Percentiles rank a stretch among this genome's conserved stretches.
Evolutionary conservation across 495 filamentous ascomycete genomes (phyloP).

Genomic region (Annulohypoxylon nitens): DNA sequence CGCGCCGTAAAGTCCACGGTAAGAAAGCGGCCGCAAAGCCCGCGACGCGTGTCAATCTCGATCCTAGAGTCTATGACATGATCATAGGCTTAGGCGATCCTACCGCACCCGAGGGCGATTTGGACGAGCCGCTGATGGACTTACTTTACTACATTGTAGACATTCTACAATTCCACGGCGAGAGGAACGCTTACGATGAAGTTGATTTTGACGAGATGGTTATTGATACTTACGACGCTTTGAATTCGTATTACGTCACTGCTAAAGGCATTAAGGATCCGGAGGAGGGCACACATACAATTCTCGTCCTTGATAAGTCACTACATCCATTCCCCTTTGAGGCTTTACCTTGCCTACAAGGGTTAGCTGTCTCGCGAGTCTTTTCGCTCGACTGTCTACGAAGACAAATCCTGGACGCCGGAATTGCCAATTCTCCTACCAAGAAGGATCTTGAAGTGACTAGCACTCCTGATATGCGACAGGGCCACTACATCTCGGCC

Average conservation of each 20-base stretch:
- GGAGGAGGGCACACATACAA: slow-evolving; percentile 74
- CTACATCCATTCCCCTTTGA: slow-evolving; percentile 96
- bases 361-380: slow-evolving; percentile 83
- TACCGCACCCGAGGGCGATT: slow-evolving; percentile 71
- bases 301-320: slow-evolving; percentile 92
- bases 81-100: slow-evolving; percentile 88
- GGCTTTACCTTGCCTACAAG: slow-evolving; percentile 85
- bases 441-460: slow-evolving; percentile 30
- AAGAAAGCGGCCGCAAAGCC: slow-evolving; percentile 62
- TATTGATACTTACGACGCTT: slow-evolving; percentile 83
- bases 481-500: slow-evolving; percentile 68
- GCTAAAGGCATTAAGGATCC: slow-evolving; percentile 50
- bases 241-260: slow-evolving; percentile 80
- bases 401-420: slow-evolving; percentile 57
- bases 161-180: slow-evolving; percentile 95
- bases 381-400: slow-evolving; percentile 86
- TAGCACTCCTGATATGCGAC: slow-evolving; percentile 26
- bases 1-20: slow-evolving; percentile 71
- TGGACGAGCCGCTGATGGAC: slow-evolving; percentile 88
- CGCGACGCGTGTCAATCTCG: slow-evolving; percentile 69
- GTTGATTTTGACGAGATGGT: slow-evolving; percentile 94
- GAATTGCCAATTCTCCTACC: slow-evolving; percentile 6
- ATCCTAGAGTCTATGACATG: slow-evolving; percentile 83
- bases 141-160: slow-evolving; percentile 96
- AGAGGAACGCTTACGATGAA: slow-evolving; percentile 97